Evolutionary conservation across 441 rosid species (phyloP).

Genomic region (Capsella rubella): DNA sequence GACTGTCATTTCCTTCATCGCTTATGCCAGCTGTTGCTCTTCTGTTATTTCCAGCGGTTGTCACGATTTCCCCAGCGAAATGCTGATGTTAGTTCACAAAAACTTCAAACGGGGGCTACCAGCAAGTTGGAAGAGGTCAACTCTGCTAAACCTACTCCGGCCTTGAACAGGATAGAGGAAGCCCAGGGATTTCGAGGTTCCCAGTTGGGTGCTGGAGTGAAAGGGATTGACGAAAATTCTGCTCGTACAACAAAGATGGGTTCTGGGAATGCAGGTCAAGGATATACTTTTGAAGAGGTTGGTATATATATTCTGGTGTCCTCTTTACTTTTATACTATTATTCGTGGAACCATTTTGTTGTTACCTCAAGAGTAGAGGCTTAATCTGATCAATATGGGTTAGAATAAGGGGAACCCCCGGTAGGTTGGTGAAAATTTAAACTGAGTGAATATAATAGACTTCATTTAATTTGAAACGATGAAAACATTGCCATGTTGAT

Average conservation of each 20-base stretch:
- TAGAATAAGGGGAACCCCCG: conserved; percentile 15
- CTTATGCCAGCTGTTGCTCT: conserved; percentile 93
- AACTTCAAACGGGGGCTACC: conserved; percentile 76
- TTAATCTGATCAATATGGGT: conserved; percentile 22
- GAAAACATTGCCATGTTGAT: conserved; percentile 28
- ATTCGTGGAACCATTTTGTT: conserved; percentile 3
- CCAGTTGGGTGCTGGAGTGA: conserved; percentile 70
- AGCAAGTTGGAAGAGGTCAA: conserved; percentile 81
- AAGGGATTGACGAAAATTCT: conserved; percentile 87
- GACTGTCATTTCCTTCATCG: conserved; percentile 99
- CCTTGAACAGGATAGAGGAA: conserved; percentile 74
- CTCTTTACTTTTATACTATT: conserved; percentile 15
- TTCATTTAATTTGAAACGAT: conserved; percentile 3
- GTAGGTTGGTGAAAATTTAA: conserved; percentile 12
- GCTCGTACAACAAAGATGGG: conserved; percentile 83
- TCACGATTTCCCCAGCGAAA: conserved; percentile 76
- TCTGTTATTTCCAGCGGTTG: conserved; percentile 88
- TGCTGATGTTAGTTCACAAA: conserved; percentile 73
- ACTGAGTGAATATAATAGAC: conserved; percentile 11
- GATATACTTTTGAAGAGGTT: conserved; percentile 99
- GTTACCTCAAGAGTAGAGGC: conserved; percentile 16
- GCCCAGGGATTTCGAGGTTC: conserved; percentile 75
- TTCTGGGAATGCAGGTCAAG: conserved; percentile 99
- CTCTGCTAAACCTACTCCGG: conserved; percentile 67
- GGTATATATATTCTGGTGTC: conserved; percentile 26